Conservation (phyloP, 192 early-diverging fungal genomes). For the Mortierella hygrophila region DNA sequence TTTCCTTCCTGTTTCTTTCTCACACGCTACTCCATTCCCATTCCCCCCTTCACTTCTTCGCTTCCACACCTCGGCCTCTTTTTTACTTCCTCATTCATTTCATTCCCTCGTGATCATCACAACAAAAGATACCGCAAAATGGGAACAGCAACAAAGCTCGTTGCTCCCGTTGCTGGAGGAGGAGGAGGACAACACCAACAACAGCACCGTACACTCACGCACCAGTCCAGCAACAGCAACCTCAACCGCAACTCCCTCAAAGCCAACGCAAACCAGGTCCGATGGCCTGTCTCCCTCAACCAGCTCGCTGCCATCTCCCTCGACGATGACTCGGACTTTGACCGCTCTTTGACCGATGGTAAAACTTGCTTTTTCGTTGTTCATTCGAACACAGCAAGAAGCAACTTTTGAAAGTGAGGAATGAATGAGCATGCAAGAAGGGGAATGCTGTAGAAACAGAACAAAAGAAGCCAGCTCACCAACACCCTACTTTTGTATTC, state of each 20-base stretch:
- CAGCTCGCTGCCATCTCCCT: slow-evolving; percentile 52
- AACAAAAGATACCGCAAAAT: not conserved
- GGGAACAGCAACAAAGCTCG: not conserved
- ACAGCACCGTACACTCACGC: not conserved
- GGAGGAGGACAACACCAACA: not conserved
- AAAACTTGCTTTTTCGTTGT: not conserved
- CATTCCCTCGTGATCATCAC: not conserved
- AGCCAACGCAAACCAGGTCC: slow-evolving; percentile 25
- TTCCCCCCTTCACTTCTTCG: not conserved
- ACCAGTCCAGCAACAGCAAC: not conserved
- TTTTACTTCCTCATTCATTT: not conserved
- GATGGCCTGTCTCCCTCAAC: slow-evolving; percentile 53
- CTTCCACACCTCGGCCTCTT: not conserved
- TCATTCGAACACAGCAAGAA: no score
- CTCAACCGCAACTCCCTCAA: slow-evolving; percentile 33
- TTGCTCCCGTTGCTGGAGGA: not conserved
- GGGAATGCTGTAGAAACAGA: no score
- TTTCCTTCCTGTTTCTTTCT: not conserved
- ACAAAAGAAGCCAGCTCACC: not conserved
- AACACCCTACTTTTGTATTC: not conserved
- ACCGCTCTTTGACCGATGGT: slow-evolving; percentile 51
- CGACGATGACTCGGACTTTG: slow-evolving; percentile 56
- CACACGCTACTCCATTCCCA: not conserved
- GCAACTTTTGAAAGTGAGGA: not conserved
- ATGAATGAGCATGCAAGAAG: not conserved